Base-by-base conservation (phyloP, 495 filamentous ascomycete species). In the Cercophora samala region DNA sequence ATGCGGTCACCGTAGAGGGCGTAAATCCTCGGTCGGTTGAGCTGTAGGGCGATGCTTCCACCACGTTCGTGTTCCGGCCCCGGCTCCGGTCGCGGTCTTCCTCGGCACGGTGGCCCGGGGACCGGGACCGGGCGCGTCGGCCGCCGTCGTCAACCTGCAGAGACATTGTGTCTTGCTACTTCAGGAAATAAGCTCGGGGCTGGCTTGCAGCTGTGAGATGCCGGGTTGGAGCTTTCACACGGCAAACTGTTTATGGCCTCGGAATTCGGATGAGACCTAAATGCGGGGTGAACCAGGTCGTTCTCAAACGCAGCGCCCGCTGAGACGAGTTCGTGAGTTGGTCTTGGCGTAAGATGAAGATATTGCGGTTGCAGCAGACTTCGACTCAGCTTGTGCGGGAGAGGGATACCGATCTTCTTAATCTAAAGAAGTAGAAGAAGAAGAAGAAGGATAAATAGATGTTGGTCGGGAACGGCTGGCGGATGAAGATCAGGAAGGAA, bases 121-220 rank as follows among this genome's bases (percentile, higher is more conserved):
- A 89, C 60, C 83, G 87, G 70, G 85, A 87, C 64, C 87, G 85
- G 62, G 79, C 85, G 66, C 86, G 85, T 67, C 85, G 86, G 70
- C 84, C 83, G 76, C 81, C 76, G 71, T 88, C 82, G 69, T 84
- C 79, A 65, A 87, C 85, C 64, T 85, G 80, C 54, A 90, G 82
- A 61, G 86, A 79, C 79, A 82, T 73, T 18, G 8, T 46, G 8
- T 46, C 15, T 46, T 46, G 37, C 37, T 46, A 46, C 1, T 46
- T 46, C 37, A 11, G 37, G 37, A 46, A 46, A 13, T 46, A 55
- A 60, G 46, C 18, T 60, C 53, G 37, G 46, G 55, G 1, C 17
- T 21, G n/a, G n/a, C 53, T 56, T 19, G 53, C 53, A 56, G 53
- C 18, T 56, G n/a, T 21, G 22, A 56, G n/a, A 56, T 19, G n/a